Evolutionary conservation across 176 grass and related monocot genomes (phyloP).

Genomic region (Zoysia pacifica): DNA sequence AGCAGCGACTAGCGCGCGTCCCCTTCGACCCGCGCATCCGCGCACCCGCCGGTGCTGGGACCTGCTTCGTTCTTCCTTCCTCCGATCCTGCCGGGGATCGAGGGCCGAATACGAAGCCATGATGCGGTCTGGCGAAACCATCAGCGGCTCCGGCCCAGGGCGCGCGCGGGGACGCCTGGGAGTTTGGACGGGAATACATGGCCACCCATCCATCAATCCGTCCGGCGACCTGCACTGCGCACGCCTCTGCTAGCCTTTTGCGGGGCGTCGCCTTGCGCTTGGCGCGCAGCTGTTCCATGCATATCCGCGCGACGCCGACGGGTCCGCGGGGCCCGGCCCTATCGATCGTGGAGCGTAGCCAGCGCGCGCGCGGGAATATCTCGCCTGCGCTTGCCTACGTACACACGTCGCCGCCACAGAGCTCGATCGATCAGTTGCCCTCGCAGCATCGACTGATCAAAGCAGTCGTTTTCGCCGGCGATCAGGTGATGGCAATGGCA

Average conservation of each 20-base stretch:
- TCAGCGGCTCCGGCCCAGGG: not conserved
- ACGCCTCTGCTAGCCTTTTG: slow-evolving; percentile 46
- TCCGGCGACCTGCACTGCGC: slow-evolving; percentile 6
- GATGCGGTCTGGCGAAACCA: slow-evolving; percentile 23
- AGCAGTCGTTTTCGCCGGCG: too few species aligned
- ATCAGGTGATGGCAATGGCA: too few species aligned
- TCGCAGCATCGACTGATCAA: too few species aligned
- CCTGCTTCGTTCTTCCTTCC: too few species aligned
- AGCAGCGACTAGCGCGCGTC: slow-evolving; percentile 16
- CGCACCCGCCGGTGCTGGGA: not conserved
- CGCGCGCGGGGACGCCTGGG: too few species aligned
- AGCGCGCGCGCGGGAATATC: not conserved
- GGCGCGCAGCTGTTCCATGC: slow-evolving; percentile 44
- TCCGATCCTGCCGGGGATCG: too few species aligned
- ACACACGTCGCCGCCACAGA: too few species aligned
- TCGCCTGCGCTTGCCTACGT: not conserved
- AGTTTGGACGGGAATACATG: slow-evolving; percentile 28
- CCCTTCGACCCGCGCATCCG: slow-evolving; percentile 8
- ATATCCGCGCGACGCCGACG: slow-evolving; percentile 24
- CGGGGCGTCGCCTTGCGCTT: slow-evolving; percentile 54
- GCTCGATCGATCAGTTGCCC: too few species aligned
- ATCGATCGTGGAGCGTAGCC: not conserved
- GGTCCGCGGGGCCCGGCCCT: not conserved
- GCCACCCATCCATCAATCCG: not conserved
- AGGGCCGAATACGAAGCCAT: not conserved